Conservation (phyloP, 257 asterid species). For the Scutellaria galericulata region DNA sequence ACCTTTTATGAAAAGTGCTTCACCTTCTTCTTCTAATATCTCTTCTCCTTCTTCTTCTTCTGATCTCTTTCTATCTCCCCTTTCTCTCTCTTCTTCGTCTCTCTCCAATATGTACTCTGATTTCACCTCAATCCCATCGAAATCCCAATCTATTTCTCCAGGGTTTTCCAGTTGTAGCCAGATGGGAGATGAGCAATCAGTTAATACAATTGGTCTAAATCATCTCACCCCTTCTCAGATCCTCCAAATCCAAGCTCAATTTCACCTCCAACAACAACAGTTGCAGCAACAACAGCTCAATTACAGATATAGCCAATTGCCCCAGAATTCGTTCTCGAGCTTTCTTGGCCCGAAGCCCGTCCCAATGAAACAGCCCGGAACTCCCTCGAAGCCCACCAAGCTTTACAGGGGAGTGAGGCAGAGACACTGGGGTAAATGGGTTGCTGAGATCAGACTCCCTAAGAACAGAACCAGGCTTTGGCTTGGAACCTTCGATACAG, state of each 20-base stretch:
- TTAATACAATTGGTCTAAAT: conserved; percentile 53
- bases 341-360: conserved; percentile 63
- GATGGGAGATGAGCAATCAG: conserved; percentile 49
- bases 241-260: conserved; percentile 69
- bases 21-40: conserved; percentile 36
- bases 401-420: conserved; percentile 93
- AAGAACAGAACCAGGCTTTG: conserved; percentile 87
- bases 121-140: conserved; percentile 53
- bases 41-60: conserved; percentile 19
- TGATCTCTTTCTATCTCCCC: conserved; percentile 3
- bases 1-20: conserved; percentile 80
- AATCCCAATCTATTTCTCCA: conserved; percentile 58
- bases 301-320: conserved; percentile 34
- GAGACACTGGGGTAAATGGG: conserved; percentile 98
- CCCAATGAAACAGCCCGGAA: conserved; percentile 63
- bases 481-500: conserved; percentile 92
- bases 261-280: conserved; percentile 58
- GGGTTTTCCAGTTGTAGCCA: conserved; percentile 53
- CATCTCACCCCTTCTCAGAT: conserved; percentile 71
- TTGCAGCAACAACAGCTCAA: conserved; percentile 21
- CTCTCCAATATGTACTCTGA: conserved; percentile 49
- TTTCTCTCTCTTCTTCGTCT: conserved; percentile 14
- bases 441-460: conserved; percentile 89
- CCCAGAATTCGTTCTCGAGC: conserved; percentile 37
- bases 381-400: conserved; percentile 58